A percentile compares a stretch with the other conserved stretches of the same genome.
phyloP scores from a whole-genome alignment of 139 green algal genomes.

The Micromonas commoda region DNA sequence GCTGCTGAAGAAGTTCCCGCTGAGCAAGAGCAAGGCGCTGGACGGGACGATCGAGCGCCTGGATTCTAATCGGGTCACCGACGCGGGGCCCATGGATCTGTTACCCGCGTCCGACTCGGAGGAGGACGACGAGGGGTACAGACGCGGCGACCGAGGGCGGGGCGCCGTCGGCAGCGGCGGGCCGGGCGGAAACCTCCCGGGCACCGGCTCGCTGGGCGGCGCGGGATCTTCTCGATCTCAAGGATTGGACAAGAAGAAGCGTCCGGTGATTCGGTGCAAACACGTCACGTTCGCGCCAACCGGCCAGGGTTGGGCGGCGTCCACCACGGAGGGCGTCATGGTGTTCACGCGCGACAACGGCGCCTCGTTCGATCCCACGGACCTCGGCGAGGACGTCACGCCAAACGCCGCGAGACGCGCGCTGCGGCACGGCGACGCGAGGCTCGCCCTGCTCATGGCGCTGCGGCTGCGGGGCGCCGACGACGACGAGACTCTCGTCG shows the following conservation, averaged over 20 bases:
- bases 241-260: constrained; percentile 25
- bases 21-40: constrained; percentile 68
- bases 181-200: constrained; percentile 2
- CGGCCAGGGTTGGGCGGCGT: constrained; percentile 74
- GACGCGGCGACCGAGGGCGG: neutral
- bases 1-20: constrained; percentile 79
- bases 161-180: too few relatives aligned
- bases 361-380: constrained; percentile 85
- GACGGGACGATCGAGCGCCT: constrained; percentile 89
- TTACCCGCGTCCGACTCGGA: constrained; percentile 61
- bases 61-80: constrained; percentile 82
- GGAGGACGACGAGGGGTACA: constrained; percentile 40
- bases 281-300: constrained; percentile 76
- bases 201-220: neutral
- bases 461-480: constrained; percentile 1
- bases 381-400: constrained; percentile 85
- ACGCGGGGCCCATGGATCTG: constrained; percentile 78
- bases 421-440: constrained; percentile 30
- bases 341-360: constrained; percentile 75
- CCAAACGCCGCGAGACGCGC: constrained; percentile 51
- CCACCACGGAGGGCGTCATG: constrained; percentile 84
- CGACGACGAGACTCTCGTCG: neutral
- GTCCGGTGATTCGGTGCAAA: constrained; percentile 46
- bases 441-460: neutral
- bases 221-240: constrained; percentile 27